Percentiles rank a stretch among this genome's conserved stretches.
Conservation (phyloP, 1,284 basidiomycete species). For the Cryptococcus wingfieldii region DNA sequence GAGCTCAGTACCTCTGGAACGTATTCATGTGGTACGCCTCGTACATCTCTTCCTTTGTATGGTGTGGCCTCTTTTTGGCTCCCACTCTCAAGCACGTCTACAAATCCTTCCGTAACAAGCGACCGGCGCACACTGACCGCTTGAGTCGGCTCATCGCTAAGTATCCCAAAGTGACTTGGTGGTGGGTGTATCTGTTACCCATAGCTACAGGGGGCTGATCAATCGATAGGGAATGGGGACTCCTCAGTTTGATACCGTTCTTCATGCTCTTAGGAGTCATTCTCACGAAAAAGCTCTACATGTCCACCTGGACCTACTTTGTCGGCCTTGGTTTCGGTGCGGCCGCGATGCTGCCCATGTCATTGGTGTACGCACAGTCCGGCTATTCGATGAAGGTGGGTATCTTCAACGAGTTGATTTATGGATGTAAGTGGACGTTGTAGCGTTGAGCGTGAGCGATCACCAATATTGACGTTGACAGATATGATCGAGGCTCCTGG, state of each 20-base stretch:
- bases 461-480: neutral
- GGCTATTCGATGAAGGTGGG: slow-evolving; percentile 19
- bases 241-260: slow-evolving; percentile 14
- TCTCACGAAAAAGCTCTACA: slow-evolving; percentile 9
- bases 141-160: neutral
- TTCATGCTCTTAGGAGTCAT: slow-evolving; percentile 14
- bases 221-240: slow-evolving; percentile 8
- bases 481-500: slow-evolving; percentile 18
- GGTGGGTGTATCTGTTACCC: neutral
- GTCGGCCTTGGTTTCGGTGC: slow-evolving; percentile 21
- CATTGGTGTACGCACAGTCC: slow-evolving; percentile 17
- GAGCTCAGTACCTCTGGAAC: slow-evolving; percentile 20
- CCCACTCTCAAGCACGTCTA: slow-evolving; percentile 11
- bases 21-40: slow-evolving; percentile 21
- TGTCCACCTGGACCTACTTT: slow-evolving; percentile 21
- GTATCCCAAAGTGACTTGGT: slow-evolving; percentile 4
- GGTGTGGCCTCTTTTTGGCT: slow-evolving; percentile 17
- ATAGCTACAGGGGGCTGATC: neutral
- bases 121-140: slow-evolving; percentile 13
- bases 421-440: slow-evolving; percentile 11
- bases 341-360: slow-evolving; percentile 20
- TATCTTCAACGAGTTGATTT: slow-evolving; percentile 22
- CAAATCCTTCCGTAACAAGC: slow-evolving; percentile 8
- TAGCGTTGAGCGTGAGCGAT: neutral
- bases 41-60: slow-evolving; percentile 20